These are phyloP conservation scores for Eremochloa ophiuroides DNA, from an alignment of 176 grass and related monocot genomes.

Conservation along the genomic window DNA sequence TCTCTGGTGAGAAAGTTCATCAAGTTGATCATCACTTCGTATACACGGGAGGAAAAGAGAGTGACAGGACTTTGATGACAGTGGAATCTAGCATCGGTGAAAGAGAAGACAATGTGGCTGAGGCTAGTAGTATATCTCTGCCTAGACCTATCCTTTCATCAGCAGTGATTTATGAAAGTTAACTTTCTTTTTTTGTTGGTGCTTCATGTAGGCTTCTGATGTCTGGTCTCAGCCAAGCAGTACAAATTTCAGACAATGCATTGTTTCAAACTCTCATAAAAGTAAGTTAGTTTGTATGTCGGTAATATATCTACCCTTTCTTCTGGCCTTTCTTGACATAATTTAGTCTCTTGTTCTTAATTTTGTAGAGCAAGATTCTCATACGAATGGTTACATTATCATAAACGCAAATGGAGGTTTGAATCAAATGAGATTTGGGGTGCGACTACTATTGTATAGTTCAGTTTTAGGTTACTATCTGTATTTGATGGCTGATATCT, in stretches of 20 bases:
- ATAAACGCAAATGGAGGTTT: slow-evolving; percentile 99
- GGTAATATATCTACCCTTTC: slow-evolving; percentile 8
- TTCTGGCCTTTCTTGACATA: slow-evolving; percentile 18
- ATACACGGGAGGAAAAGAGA: slow-evolving; percentile 49
- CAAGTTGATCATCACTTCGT: slow-evolving; percentile 26
- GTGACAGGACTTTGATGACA: slow-evolving; percentile 66
- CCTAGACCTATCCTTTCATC: slow-evolving; percentile 19
- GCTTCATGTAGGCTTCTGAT: slow-evolving; percentile 51
- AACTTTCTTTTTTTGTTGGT: slow-evolving; percentile 21
- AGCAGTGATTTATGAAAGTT: neutral
- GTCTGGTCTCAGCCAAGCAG: slow-evolving; percentile 75
- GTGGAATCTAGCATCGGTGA: slow-evolving; percentile 40
- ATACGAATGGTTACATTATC: slow-evolving; percentile 85
- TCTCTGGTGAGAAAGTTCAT: slow-evolving; percentile 42
- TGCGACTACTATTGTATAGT: slow-evolving; percentile 46
- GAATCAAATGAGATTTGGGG: slow-evolving; percentile 99
- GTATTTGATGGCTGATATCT: slow-evolving; percentile 12
- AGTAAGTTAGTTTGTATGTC: slow-evolving; percentile 51
- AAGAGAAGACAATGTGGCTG: slow-evolving; percentile 38
- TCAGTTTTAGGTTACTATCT: slow-evolving; percentile 21
- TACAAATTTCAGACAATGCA: slow-evolving; percentile 76
- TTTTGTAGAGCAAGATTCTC: slow-evolving; percentile 69
- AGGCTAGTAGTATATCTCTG: slow-evolving; percentile 62
- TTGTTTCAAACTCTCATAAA: slow-evolving; percentile 74
- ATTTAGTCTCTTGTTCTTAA: neutral